Percentiles rank a stretch among this genome's conserved stretches.
Evolutionary conservation across 345 rosid genomes (phyloP).

Genomic region (Camelina neglecta): DNA sequence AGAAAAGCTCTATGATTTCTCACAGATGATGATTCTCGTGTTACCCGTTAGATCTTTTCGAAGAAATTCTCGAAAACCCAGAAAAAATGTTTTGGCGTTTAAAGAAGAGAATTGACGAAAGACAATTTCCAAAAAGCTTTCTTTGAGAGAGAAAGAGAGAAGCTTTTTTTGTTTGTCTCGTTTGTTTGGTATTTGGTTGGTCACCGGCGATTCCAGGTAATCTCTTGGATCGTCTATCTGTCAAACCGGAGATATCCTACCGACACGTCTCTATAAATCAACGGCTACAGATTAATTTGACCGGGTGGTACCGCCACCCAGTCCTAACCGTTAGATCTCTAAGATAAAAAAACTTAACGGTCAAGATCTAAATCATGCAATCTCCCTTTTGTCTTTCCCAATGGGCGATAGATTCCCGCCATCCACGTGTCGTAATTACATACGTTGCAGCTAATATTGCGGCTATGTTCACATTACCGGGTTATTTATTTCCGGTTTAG

Average conservation of each 20-base stretch:
- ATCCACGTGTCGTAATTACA: constrained; percentile 15
- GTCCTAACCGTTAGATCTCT: constrained; percentile 60
- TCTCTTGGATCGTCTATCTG: constrained; percentile 52
- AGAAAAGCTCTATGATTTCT: constrained; percentile 19
- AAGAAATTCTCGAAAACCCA: constrained; percentile 32
- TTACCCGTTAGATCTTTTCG: constrained; percentile 20
- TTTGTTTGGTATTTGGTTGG: constrained; percentile 61
- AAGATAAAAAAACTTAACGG: constrained; percentile 12
- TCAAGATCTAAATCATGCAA: background rate
- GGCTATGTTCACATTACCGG: constrained; percentile 10
- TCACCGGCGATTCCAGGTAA: constrained; percentile 81
- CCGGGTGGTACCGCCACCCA: constrained; percentile 44
- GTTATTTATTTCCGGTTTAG: constrained; percentile 11
- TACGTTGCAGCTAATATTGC: background rate
- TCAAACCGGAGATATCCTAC: constrained; percentile 19
- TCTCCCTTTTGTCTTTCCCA: constrained; percentile 25
- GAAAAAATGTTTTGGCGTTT: constrained; percentile 31
- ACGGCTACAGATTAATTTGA: constrained; percentile 44
- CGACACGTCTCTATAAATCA: constrained; percentile 50
- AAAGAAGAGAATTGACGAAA: constrained; percentile 34
- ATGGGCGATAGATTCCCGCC: constrained; percentile 3
- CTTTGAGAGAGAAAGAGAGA: constrained; percentile 36
- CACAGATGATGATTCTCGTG: constrained; percentile 33
- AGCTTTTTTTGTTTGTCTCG: constrained; percentile 31
- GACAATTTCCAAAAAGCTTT: constrained; percentile 33